A percentile compares a stretch with the other conserved stretches of the same genome.
phyloP scores from a whole-genome alignment of 345 rosid species.

The sweet orange (Citrus sinensis) region DVS_A1.0 CM039165.1:21673501-21674000 shows the following conservation, averaged over 20 bases:
- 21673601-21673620: not conserved
- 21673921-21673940: too few relatives aligned
- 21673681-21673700: not conserved
- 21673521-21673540: not conserved
- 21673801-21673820: not conserved
- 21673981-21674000: too few relatives aligned
- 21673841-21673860: not conserved
- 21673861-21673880: too few relatives aligned
- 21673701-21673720: not conserved
- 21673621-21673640: not conserved
- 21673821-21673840: not conserved
- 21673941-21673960: too few relatives aligned
- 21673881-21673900: too few relatives aligned
- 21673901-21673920: too few relatives aligned
- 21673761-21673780: not conserved
- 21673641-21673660: not conserved
- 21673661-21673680: not conserved
- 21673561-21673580: not conserved
- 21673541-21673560: not conserved
- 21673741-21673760: not conserved
- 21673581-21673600: not conserved
- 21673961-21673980: too few relatives aligned
- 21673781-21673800: too few relatives aligned
- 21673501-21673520: not conserved
- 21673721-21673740: not conserved